Evolutionary conservation across 1,139 yeast species (phyloP), one percentile per base, ranked within the genome.

Genomic region (Scheffersomyces parashehatae): DNA sequence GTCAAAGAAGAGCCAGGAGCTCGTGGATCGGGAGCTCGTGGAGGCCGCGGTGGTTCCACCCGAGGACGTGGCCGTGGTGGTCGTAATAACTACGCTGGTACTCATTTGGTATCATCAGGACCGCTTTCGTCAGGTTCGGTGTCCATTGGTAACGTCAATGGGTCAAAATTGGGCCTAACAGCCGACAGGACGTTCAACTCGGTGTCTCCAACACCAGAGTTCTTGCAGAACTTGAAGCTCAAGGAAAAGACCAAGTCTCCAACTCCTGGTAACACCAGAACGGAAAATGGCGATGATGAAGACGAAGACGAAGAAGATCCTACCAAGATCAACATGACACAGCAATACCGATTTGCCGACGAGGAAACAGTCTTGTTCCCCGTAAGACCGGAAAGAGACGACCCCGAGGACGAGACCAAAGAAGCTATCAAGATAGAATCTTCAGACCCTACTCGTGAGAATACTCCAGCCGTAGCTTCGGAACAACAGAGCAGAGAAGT

Each of bases 41-140:
- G 36, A 13, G 61, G 62, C 39, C 47, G 68, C 37, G 55, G 67
- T 26, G 42, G 59, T 36, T 33, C 61, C 46, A 50, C 70, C 49
- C 62, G 72, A 47, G 59, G 66, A 11, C 50, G 65, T 26, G 71
- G 75, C 6, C 57, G 74, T 43, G 75, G 73, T 36, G 75, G 78
- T 16, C 62, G 80, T 45, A 64, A 60, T 45, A 73, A 74, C 38
- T 67, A 82, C 48, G 80, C 78, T 5, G 86, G 85, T 29, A 85
- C 91, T 0, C 88, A 82, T 53, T 67, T 85, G 38, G 83, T 85
- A 8, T 76, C 85, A 1, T 72, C 86, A 1, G 95, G 95, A 28
- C 89, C 91, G 0, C 68, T 86, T 45, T 79, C 89, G 6, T 76
- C 86, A 29, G 88, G 88, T 5, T 78, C 82, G 10, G 86, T 82